These are phyloP conservation scores for Kondoa subrosea DNA, from an alignment of 768 basidiomycete genomes.

Conservation along the genomic window DNA sequence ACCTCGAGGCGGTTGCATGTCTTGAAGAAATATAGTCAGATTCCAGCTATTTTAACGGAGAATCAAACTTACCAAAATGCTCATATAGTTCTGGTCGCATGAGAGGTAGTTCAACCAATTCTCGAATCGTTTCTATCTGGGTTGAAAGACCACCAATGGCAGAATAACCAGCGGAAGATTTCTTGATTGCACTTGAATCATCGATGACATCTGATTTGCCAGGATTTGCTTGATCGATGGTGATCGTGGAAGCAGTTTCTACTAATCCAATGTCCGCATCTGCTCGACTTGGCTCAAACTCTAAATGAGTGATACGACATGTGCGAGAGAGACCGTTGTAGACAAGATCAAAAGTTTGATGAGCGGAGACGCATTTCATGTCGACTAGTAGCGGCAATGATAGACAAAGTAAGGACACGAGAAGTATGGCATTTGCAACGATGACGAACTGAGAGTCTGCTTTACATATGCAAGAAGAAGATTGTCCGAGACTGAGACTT, in stretches of 20 bases:
- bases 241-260: slow-evolving; percentile 8
- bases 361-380: slow-evolving; percentile 19
- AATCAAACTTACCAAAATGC: slow-evolving; percentile 46
- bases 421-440: neutral
- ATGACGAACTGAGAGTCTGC: slow-evolving; percentile 18
- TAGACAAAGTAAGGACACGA: neutral
- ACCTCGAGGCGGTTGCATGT: slow-evolving; percentile 89
- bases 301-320: neutral
- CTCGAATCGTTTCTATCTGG: slow-evolving; percentile 70
- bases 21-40: slow-evolving; percentile 31
- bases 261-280: slow-evolving; percentile 18
- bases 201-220: slow-evolving; percentile 5
- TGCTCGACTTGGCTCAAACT: neutral
- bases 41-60: slow-evolving; percentile 5
- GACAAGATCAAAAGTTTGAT: slow-evolving; percentile 21
- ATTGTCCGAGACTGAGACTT: slow-evolving; percentile 12
- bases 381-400: slow-evolving; percentile 10
- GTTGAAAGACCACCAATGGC: slow-evolving; percentile 63
- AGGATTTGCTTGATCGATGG: slow-evolving; percentile 3
- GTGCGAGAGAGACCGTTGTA: slow-evolving; percentile 16
- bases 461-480: slow-evolving; percentile 24
- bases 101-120: slow-evolving; percentile 71
- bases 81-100: slow-evolving; percentile 62
- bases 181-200: neutral
- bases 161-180: slow-evolving; percentile 22